phyloP scores from a whole-genome alignment of 805 yeast genomes.

The Millerozyma acaciae region DNA sequence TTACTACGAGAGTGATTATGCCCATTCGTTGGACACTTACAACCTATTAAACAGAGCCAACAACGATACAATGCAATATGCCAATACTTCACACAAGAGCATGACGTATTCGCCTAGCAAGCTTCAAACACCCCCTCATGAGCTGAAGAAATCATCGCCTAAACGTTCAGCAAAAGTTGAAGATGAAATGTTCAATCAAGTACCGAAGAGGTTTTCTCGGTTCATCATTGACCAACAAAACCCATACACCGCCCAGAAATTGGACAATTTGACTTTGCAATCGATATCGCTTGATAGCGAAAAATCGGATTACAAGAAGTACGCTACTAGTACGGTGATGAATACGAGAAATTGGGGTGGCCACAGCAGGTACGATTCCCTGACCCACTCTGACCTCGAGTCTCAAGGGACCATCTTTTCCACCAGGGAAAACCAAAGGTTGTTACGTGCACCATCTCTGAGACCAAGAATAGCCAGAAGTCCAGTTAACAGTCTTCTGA shows the following conservation, averaged over 20 bases:
- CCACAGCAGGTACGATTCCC: no score
- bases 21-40: constrained; percentile 25
- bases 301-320: neutral
- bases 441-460: neutral
- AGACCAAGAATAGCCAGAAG: constrained; percentile 8
- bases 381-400: constrained; percentile 6
- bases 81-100: constrained; percentile 23
- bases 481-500: constrained; percentile 13
- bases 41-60: constrained; percentile 13
- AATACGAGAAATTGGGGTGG: neutral
- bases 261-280: constrained; percentile 16
- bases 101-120: neutral
- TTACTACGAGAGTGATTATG: constrained; percentile 7
- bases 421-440: constrained; percentile 24
- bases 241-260: constrained; percentile 14
- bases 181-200: constrained; percentile 24
- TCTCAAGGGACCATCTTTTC: constrained; percentile 44
- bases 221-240: constrained; percentile 35
- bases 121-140: neutral
- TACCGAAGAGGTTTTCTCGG: constrained; percentile 38
- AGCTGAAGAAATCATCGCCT: neutral
- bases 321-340: neutral
- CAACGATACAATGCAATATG: constrained; percentile 16
- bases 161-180: constrained; percentile 3
- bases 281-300: constrained; percentile 4